Evolutionary conservation across 2,329 filamentous ascomycete species (phyloP), one percentile per base, ranked within the genome.

Genomic region (Pochonia chlamydosporia): DNA sequence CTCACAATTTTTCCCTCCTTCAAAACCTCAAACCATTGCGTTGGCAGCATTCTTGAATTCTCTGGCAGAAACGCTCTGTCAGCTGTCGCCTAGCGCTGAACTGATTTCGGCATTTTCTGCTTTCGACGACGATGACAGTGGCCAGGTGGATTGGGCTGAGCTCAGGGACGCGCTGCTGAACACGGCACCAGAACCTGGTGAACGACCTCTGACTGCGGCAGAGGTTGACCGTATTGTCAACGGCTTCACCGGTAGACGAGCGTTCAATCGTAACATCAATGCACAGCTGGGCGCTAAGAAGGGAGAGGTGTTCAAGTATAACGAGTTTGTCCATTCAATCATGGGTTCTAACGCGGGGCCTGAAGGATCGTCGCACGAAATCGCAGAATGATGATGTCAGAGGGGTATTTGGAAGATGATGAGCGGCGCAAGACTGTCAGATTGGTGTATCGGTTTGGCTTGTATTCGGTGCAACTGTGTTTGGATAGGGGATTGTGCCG

Each of bases 121-220:
- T 0, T 97, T 97, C 62, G 93, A 99, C 61, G 88, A 95, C 52
- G 90, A 95, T 53, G 93, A 99, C 63, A 93, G 87, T 58, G 93
- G 93, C 3, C 90, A 96, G 66, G 82, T 97, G 33, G 90, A 97
- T 61, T 70, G 95, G 18, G 78, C 72, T 0, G 89, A 96, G 65
- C 69, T 99, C 52, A 82, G 87, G 40, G 88, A 93, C 56, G 89
- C 92, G 0, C 66, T 99, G 39, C 68, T 96, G 35, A 80, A 90
- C 54, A 96, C 90, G 1, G 82, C 83, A 1, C 88, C 89, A 0
- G 89, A 95, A 55, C 75, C 79, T 0, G 88, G 87, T 16, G 77
- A 81, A 63, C 72, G 71, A 33, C 67, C 77, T 0, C 66, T 95
- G 53, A 85, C 80, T 1, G 79, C 84, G 44, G 69, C 74, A 30